A percentile compares a stretch with the other conserved stretches of the same genome.
Evolutionary conservation across 2,329 filamentous ascomycete species (phyloP).

Genomic region (Aspergillus sp.): DNA sequence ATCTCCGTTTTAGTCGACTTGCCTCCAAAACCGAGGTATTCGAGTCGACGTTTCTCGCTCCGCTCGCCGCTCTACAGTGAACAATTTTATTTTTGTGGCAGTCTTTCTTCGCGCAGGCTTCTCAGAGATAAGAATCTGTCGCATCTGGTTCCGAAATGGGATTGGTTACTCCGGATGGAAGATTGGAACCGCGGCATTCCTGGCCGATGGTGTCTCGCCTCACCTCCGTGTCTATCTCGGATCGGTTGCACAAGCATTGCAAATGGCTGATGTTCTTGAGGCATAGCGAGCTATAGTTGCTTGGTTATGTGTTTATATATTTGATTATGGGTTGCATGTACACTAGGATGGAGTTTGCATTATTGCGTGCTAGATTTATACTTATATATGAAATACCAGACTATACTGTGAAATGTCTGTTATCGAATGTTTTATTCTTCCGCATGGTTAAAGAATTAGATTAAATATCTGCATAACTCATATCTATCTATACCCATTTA

Average conservation of each 20-base stretch:
- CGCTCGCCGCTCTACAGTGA: not conserved
- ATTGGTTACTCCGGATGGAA: not conserved
- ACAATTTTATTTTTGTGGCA: no score
- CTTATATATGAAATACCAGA: no score
- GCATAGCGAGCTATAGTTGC: not conserved
- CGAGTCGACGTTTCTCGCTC: not conserved
- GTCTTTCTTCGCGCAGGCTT: no score
- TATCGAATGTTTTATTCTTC: not conserved
- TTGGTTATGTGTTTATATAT: not conserved
- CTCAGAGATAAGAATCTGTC: no score
- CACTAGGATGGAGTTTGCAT: not conserved
- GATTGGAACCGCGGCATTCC: not conserved
- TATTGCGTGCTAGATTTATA: no score
- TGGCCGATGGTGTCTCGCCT: not conserved
- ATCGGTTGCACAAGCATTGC: not conserved
- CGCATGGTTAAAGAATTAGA: not conserved
- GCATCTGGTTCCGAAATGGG: no score
- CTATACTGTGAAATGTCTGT: not conserved
- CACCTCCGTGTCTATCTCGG: not conserved
- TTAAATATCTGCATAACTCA: constrained; percentile 1
- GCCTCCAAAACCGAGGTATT: not conserved
- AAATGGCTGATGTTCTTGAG: not conserved
- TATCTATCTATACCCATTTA: not conserved
- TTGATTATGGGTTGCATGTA: not conserved
- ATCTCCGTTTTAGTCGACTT: no score